Conservation (phyloP, 192 early-diverging fungal species). For the Thamnidium elegans region DNA sequence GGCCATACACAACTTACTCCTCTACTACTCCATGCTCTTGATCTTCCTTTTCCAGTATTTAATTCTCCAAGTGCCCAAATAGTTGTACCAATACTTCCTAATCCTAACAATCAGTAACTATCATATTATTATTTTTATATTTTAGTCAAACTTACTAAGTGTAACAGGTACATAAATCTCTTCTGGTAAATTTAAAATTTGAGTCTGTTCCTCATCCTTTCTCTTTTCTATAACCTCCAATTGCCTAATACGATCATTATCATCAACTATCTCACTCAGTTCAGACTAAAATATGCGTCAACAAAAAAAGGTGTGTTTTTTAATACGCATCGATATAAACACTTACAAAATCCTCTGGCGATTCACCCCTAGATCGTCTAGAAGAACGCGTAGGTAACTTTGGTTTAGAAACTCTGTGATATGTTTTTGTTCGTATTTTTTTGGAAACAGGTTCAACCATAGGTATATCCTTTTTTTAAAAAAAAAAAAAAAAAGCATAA, state of each 20-base stretch:
- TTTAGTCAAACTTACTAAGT: constrained; percentile 40
- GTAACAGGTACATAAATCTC: constrained; percentile 36
- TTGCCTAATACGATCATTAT: constrained; percentile 23
- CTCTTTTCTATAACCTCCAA: not conserved
- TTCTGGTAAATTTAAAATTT: constrained; percentile 25
- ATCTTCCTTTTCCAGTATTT: constrained; percentile 37
- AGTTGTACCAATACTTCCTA: constrained; percentile 50
- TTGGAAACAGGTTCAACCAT: not conserved
- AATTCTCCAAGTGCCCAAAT: constrained; percentile 48
- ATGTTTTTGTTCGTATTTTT: not conserved
- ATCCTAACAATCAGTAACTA: too few species aligned
- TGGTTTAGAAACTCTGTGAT: not conserved
- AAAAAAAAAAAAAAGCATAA: too few species aligned
- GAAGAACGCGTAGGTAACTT: constrained; percentile 11
- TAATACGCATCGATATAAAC: too few species aligned
- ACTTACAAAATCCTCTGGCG: constrained; percentile 33
- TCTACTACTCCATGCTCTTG: constrained; percentile 49
- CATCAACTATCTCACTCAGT: constrained; percentile 26
- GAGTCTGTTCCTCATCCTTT: constrained; percentile 30
- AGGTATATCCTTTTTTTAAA: too few species aligned
- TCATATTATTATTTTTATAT: too few species aligned
- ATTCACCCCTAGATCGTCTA: constrained; percentile 26
- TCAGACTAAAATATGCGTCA: too few species aligned
- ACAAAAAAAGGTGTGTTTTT: too few species aligned
- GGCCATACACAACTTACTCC: constrained; percentile 35